Evolutionary conservation across 2,329 filamentous ascomycete genomes (phyloP), one percentile per base, ranked within the genome.

Genomic region (Penicillium palitans): DNA sequence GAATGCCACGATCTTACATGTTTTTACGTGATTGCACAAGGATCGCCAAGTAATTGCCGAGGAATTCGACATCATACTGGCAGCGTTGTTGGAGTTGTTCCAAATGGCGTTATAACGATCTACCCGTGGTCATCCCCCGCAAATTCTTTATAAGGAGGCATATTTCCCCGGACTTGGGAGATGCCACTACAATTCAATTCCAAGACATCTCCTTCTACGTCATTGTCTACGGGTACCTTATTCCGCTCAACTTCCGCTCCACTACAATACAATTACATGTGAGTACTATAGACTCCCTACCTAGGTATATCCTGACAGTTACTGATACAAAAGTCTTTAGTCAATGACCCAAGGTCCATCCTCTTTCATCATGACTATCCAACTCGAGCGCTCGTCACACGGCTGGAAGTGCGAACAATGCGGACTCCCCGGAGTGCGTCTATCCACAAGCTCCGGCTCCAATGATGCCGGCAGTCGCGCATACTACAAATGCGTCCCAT

Each of bases 111-210:
- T 48, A 48, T 48, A 10, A 24, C 24, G 46, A 48, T 48, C 46
- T 35, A 48, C 46, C 46, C 31, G 46, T 35, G 31, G 21, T 33
- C 19, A 48, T 48, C 46, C 46, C 46, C 46, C 46, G 46, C 46
- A 48, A 48, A 48, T 13, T 48, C 31, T 37, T 12, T 48, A 48
- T 35, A 48, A 48, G 5, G 27, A 15, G 46, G 25, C 1, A 35
- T 25, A 15, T 6, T 35, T 48, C 45, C 45, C 45, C 45, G 45
- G 45, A 48, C 45, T 48, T 47, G 12, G 21, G 44, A 46, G 3
- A 8, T 19, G 10, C 3, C 41, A 44, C 1, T 27, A 27, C 41
- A 27, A 47, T 47, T 33, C n/a, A 47, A 21, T 24, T 35, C 7
- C 29, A 48, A 13, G 19, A 19, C 3, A 33, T 33, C 8, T 17